Evolutionary conservation across 2,329 filamentous ascomycete genomes (phyloP).

Genomic region (Aspergillus intermedius): DNA sequence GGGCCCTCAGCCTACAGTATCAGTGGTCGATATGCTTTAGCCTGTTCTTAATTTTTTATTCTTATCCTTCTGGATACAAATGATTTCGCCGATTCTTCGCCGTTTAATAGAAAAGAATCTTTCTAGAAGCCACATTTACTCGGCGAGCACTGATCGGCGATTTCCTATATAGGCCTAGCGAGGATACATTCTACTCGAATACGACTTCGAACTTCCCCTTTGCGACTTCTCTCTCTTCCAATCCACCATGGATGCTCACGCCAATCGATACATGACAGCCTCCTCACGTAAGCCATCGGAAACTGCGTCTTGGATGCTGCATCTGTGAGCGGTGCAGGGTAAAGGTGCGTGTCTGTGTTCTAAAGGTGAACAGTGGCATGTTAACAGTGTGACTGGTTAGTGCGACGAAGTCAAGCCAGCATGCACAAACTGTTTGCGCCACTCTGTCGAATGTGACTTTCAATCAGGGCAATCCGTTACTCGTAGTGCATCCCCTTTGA

Average conservation of each 20-base stretch:
- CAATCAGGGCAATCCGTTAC: background rate
- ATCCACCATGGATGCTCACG: background rate
- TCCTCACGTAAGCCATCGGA: conserved; percentile 6
- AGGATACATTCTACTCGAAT: background rate
- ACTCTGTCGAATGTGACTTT: conserved; percentile 8
- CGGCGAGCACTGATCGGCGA: no score
- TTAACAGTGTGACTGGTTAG: background rate
- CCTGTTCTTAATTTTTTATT: background rate
- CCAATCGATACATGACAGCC: background rate
- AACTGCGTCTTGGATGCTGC: conserved; percentile 8
- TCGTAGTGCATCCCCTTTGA: background rate
- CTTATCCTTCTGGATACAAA: background rate
- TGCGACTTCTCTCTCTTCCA: no score
- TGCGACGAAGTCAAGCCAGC: conserved; percentile 8
- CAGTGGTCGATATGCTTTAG: background rate
- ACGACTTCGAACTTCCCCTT: background rate
- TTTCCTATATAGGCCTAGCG: no score
- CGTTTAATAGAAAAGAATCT: no score
- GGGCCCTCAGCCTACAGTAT: background rate
- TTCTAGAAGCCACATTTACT: no score
- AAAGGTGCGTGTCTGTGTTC: conserved; percentile 4
- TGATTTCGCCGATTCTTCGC: no score
- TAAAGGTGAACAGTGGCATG: background rate
- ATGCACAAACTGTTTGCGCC: conserved; percentile 8
- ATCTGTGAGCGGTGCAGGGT: conserved; percentile 11